These are phyloP conservation scores for Penicillium robsamsonii DNA, from an alignment of 495 filamentous ascomycete genomes.

Conservation along the genomic window DNA sequence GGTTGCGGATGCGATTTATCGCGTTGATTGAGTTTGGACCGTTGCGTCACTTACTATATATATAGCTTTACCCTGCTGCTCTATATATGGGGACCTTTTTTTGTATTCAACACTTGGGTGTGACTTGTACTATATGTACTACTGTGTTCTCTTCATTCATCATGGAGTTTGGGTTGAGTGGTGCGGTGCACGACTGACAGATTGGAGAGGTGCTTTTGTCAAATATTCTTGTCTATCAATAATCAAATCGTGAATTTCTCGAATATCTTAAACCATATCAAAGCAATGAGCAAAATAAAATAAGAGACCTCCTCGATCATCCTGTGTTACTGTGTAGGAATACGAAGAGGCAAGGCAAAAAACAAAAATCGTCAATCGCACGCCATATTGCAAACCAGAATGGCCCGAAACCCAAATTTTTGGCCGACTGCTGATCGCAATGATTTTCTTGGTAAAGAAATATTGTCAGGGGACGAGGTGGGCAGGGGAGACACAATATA, in stretches of 20 bases:
- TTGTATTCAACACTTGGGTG: constrained; percentile 33
- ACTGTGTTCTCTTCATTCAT: constrained; percentile 25
- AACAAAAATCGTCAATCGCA: constrained; percentile 3
- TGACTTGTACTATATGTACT: constrained; percentile 6
- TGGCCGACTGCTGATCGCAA: constrained; percentile 6
- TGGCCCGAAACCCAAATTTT: constrained; percentile 9
- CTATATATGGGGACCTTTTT: background rate
- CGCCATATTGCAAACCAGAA: constrained; percentile 14
- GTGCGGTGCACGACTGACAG: background rate
- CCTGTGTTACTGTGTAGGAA: constrained; percentile 14
- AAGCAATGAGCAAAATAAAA: constrained; percentile 16
- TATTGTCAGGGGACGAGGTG: constrained; percentile 8
- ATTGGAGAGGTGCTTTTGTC: constrained; percentile 1
- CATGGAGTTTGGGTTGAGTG: constrained; percentile 24
- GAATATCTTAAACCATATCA: constrained; percentile 22
- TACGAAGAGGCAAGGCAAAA: background rate
- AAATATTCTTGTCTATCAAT: constrained; percentile 2
- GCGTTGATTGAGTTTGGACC: constrained; percentile 32
- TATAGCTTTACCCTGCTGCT: background rate
- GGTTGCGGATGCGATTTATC: constrained; percentile 90
- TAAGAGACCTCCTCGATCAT: constrained; percentile 11
- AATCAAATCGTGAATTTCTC: constrained; percentile 21
- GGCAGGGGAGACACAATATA: constrained; percentile 19
- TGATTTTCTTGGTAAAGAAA: constrained; percentile 6
- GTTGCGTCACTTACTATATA: background rate